These are phyloP conservation scores for Dactylella cylindrospora DNA, from an alignment of 2,329 filamentous ascomycete species.

Conservation along the genomic window DNA sequence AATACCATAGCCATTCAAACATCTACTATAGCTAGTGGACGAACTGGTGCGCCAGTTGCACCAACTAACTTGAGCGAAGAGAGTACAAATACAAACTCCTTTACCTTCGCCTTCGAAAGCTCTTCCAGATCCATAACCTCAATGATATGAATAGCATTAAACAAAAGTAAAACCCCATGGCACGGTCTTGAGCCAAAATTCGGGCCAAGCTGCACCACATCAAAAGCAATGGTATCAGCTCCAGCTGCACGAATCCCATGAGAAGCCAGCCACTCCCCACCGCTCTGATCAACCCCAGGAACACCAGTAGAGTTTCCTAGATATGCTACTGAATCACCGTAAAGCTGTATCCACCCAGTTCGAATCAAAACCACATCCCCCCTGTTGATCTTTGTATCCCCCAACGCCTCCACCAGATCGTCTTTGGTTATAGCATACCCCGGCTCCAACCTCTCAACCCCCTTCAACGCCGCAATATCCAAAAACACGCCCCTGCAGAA, in stretches of 20 bases:
- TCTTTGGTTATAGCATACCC: conserved; percentile 22
- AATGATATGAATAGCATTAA: conserved; percentile 44
- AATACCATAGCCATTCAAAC: conserved; percentile 20
- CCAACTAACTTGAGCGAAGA: conserved; percentile 45
- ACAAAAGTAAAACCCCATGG: conserved; percentile 32
- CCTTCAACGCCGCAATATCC: conserved; percentile 22
- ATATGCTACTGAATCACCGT: conserved; percentile 9
- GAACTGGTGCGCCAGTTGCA: conserved; percentile 42
- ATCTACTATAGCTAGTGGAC: conserved; percentile 43
- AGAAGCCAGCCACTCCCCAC: conserved; percentile 39
- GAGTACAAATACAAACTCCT: conserved; percentile 44
- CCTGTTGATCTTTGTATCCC: conserved; percentile 18
- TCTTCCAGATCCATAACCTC: conserved; percentile 45
- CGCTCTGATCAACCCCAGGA: conserved; percentile 33
- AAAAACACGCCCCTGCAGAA: conserved; percentile 12
- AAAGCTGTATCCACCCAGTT: conserved; percentile 24
- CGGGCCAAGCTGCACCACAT: conserved; percentile 32
- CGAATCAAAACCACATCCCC: conserved; percentile 29
- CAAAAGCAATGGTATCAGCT: conserved; percentile 44
- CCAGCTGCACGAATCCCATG: conserved; percentile 41
- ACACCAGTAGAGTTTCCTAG: conserved; percentile 22
- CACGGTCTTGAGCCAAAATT: conserved; percentile 27
- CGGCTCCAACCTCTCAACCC: conserved; percentile 11
- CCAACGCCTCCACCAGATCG: conserved; percentile 9
- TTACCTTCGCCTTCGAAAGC: conserved; percentile 30